Percentiles rank a stretch among this genome's conserved stretches.
Conservation (phyloP, 345 rosid species). For the Dovyalis caffra region DNA sequence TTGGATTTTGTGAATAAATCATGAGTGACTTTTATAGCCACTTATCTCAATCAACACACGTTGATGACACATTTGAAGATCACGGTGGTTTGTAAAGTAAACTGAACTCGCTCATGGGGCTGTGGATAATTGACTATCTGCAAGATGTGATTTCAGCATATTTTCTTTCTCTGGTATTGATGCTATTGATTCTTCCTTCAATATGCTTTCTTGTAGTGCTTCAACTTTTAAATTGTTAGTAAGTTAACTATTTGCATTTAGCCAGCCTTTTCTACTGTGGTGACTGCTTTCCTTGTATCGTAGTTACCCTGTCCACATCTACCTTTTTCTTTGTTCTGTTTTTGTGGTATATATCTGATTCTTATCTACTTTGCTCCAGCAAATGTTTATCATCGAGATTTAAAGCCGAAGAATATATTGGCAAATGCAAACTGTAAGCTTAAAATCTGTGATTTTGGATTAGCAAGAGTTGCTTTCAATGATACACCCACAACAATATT, state of each 20-base stretch:
- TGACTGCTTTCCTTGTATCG: not conserved
- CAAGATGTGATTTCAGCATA: too few species aligned
- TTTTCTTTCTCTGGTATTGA: too few species aligned
- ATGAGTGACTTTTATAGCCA: too few species aligned
- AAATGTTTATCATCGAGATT: slow-evolving; percentile 87
- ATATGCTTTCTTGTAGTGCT: too few species aligned
- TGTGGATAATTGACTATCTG: too few species aligned
- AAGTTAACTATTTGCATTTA: not conserved
- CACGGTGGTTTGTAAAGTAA: too few species aligned
- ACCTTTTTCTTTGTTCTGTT: not conserved
- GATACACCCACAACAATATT: slow-evolving; percentile 84
- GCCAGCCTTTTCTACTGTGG: not conserved
- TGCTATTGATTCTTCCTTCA: too few species aligned
- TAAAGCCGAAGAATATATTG: slow-evolving; percentile 93
- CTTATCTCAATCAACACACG: too few species aligned
- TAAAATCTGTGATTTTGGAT: slow-evolving; percentile 92
- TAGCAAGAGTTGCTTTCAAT: slow-evolving; percentile 93
- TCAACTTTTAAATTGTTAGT: not conserved
- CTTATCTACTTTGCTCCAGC: slow-evolving; percentile 57
- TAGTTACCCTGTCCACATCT: not conserved
- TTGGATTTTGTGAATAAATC: too few species aligned
- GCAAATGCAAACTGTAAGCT: slow-evolving; percentile 98
- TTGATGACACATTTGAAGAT: too few species aligned
- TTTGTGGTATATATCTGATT: slow-evolving; percentile 11
- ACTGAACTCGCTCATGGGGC: too few species aligned